A percentile compares a stretch with the other conserved stretches of the same genome.
Evolutionary conservation across 2,329 filamentous ascomycete genomes (phyloP).

Genomic region (Penicillium paneum): DNA sequence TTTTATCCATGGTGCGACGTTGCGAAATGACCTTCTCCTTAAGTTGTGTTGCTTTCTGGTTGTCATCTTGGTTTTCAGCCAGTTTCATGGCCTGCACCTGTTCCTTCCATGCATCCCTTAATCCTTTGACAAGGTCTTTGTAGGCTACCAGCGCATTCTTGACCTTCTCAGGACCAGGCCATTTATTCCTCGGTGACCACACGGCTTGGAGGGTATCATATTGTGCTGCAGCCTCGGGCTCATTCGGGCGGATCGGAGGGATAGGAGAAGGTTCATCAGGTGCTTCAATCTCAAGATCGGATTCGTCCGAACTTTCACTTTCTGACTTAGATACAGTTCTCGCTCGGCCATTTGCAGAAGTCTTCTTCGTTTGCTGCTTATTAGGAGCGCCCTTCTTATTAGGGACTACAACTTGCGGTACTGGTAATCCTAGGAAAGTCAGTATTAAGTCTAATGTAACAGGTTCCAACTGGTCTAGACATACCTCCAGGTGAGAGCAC

Average conservation of each 20-base stretch:
- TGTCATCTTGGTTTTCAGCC: conserved; percentile 57
- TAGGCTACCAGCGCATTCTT: conserved; percentile 55
- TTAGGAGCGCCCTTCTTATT: conserved; percentile 24
- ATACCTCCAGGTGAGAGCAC: conserved; percentile 3
- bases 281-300: conserved; percentile 51
- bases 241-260: conserved; percentile 51
- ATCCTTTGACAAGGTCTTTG: conserved; percentile 58
- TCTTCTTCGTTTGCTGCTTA: conserved; percentile 20
- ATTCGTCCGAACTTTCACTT: conserved; percentile 51
- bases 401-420: conserved; percentile 10
- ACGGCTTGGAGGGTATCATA: conserved; percentile 62
- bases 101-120: conserved; percentile 61
- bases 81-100: conserved; percentile 55
- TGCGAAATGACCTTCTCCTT: conserved; percentile 58
- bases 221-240: conserved; percentile 51
- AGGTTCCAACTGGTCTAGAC: background rate
- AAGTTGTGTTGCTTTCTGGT: conserved; percentile 52
- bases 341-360: conserved; percentile 5
- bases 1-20: conserved; percentile 55
- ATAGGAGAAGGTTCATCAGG: conserved; percentile 56
- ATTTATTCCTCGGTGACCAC: conserved; percentile 56
- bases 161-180: conserved; percentile 51
- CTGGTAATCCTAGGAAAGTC: background rate
- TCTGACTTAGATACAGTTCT: conserved; percentile 39
- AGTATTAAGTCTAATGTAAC: background rate